These are phyloP conservation scores for Xylaria sp. DNA, from an alignment of 2,329 filamentous ascomycete species.

Conservation along the genomic window DNA sequence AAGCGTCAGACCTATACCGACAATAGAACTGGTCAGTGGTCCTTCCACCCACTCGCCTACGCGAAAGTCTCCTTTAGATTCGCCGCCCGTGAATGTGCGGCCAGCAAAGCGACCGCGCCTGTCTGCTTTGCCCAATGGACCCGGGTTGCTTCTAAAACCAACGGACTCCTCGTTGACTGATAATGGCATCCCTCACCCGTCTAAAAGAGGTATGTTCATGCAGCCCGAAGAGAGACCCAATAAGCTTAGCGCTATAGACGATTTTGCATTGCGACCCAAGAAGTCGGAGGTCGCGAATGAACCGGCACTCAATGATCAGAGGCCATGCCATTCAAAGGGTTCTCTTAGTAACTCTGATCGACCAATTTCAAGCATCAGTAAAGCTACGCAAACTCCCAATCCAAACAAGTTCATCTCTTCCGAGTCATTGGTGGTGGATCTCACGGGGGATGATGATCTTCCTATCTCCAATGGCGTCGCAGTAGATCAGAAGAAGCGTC, in stretches of 20 bases:
- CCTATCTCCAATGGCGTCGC: conserved; percentile 5
- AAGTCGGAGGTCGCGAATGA: conserved; percentile 17
- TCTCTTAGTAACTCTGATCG: conserved; percentile 8
- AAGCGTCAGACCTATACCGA: conserved; percentile 15
- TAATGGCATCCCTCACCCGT: conserved; percentile 11
- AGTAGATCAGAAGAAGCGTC: conserved; percentile 1
- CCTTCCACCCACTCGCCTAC: conserved; percentile 9
- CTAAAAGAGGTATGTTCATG: conserved; percentile 15
- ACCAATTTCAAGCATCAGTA: neutral
- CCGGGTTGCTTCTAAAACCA: conserved; percentile 11
- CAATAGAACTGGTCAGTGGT: neutral
- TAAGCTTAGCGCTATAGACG: conserved; percentile 21
- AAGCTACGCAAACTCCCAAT: conserved; percentile 1
- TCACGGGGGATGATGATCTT: conserved; percentile 21
- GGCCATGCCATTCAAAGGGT: conserved; percentile 5
- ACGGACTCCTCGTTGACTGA: conserved; percentile 11
- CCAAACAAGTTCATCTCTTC: conserved; percentile 1
- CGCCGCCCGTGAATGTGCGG: conserved; percentile 9
- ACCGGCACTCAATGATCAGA: conserved; percentile 13
- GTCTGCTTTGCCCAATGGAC: conserved; percentile 9
- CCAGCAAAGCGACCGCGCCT: conserved; percentile 21
- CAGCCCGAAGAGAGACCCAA: conserved; percentile 15
- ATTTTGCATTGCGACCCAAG: conserved; percentile 27
- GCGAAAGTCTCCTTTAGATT: conserved; percentile 11
- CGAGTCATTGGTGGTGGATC: conserved; percentile 21